Evolutionary conservation across 345 rosid genomes (phyloP).

Genomic region (Garcia nutans): DNA sequence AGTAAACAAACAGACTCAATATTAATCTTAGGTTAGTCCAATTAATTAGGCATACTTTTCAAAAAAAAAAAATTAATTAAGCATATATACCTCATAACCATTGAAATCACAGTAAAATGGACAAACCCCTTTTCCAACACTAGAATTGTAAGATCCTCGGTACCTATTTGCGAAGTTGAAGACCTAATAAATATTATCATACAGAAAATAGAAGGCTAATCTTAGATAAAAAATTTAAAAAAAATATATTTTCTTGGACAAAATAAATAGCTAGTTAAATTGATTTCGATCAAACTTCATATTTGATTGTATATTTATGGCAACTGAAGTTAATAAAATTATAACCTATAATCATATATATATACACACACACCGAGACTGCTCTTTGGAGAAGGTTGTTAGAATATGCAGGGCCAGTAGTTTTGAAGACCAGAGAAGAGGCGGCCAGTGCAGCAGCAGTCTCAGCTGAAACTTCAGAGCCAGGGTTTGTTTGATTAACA

Average conservation of each 20-base stretch:
- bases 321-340: too few relatives aligned
- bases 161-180: conserved; percentile 19
- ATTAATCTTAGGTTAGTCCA: neutral
- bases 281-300: too few relatives aligned
- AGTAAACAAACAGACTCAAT: neutral
- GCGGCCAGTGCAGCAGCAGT: conserved; percentile 27
- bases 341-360: too few relatives aligned
- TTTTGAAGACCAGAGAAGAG: conserved; percentile 14
- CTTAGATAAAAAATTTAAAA: too few relatives aligned
- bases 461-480: conserved; percentile 25
- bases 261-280: too few relatives aligned
- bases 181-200: neutral
- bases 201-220: too few relatives aligned
- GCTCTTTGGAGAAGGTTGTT: conserved; percentile 17
- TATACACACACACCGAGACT: neutral
- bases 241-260: too few relatives aligned
- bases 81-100: conserved; percentile 23
- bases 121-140: conserved; percentile 16
- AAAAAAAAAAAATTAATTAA: neutral
- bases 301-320: too few relatives aligned
- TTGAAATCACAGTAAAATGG: conserved; percentile 27
- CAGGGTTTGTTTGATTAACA: conserved; percentile 19
- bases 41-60: neutral
- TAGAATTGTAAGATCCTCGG: conserved; percentile 21
- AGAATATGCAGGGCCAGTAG: neutral